Base-by-base conservation (phyloP, 192 early-diverging fungal genomes). In the Coemansia sp. region DNA sequence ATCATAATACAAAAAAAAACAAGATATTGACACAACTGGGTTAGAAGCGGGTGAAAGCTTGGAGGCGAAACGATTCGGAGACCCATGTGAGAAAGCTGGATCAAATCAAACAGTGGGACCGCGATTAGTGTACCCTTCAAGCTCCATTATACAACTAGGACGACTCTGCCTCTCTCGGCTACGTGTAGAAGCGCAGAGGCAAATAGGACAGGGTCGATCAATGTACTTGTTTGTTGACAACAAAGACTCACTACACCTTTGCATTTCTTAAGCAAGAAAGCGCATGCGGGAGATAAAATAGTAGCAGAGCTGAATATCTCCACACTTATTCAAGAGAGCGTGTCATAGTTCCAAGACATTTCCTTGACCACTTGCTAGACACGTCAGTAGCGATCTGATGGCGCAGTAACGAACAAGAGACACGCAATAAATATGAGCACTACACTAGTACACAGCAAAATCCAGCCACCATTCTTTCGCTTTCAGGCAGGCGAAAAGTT, bases 1-100 rank as follows among this genome's bases (percentile, higher is more conserved):
- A 69, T 22, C 74, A 76, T 76, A 16, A 27, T 4, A 37, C 15
- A 41, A 20, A 20, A 30, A 13, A 64, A 29, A 13, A 41, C 20
- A 24, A 24, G 24, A 40, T 53, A 53, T 13, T 49, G 10, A 29
- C 24, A 13, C 7, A 53, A 29, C 12, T 5, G 3, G 45, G 7
- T 49, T 18, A 22, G 2, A 22, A 10, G 45, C 8, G 9, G 20
- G 18, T 9, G 45, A 49, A n/a, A 49, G 45, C 45, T 0, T 2
- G n/a, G n/a, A 20, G 18, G 44, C 6, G 15, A 45, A 18, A 2
- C 45, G n/a, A 22, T 20, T 20, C 0, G 45, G 8, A 49, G 22
- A 7, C 6, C 20, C 45, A 49, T 22, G 45, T 49, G 45, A 49
- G n/a, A 20, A 49, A 3, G 45, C 20, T 49, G 18, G n/a, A 49